Conservation (phyloP, 1,284 basidiomycete genomes). For the Ceratobasidium sp. region DNA sequence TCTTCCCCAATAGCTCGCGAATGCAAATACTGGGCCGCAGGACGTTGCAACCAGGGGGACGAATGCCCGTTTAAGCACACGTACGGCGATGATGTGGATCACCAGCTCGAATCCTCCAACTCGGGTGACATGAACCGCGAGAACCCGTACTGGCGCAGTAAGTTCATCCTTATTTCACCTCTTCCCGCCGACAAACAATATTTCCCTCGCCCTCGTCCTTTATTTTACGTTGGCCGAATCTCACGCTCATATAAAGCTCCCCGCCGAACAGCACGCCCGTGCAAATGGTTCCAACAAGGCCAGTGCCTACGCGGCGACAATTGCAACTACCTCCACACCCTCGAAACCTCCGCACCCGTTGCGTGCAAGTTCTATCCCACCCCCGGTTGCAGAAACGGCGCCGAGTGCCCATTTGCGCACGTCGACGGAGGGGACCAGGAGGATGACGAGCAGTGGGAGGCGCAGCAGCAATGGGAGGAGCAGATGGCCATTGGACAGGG, state of each 20-base stretch:
- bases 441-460: conserved; percentile 3
- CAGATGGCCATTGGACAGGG: too few relatives aligned
- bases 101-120: conserved; percentile 9
- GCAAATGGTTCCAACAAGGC: conserved; percentile 42
- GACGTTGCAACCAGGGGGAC: conserved; percentile 40
- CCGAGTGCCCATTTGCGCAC: conserved; percentile 39
- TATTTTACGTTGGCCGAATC: conserved; percentile 4
- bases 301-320: conserved; percentile 39
- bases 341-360: conserved; percentile 31
- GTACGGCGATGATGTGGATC: conserved; percentile 36
- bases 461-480: too few relatives aligned
- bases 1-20: conserved; percentile 14
- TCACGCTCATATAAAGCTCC: conserved; percentile 16
- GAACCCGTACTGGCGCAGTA: conserved; percentile 40
- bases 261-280: conserved; percentile 19
- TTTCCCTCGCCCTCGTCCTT: neutral
- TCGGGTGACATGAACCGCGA: neutral
- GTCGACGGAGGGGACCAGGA: neutral
- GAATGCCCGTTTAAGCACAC: conserved; percentile 41
- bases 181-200: neutral
- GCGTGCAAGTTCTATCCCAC: conserved; percentile 40
- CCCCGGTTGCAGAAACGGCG: conserved; percentile 34
- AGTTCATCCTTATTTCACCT: neutral
- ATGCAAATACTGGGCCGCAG: conserved; percentile 42
- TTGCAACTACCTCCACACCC: conserved; percentile 41